Evolutionary conservation across 805 yeast species (phyloP).

Genomic region (Metschnikowia vanudenii): DNA sequence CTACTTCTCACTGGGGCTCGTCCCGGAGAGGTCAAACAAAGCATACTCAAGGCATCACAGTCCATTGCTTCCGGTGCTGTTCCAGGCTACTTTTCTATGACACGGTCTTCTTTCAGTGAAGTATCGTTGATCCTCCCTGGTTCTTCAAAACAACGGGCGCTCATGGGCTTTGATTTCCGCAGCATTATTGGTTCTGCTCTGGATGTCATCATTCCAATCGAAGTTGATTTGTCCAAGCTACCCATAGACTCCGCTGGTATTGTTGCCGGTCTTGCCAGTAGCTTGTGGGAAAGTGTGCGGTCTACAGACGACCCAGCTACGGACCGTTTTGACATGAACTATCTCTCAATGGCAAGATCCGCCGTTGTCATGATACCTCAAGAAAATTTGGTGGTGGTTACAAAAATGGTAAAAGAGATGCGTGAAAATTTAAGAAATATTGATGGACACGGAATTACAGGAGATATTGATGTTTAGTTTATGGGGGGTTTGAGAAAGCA

Average conservation of each 20-base stretch:
- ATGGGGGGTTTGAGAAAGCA: too few relatives aligned
- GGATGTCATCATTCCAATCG: conserved; percentile 56
- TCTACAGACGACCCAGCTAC: conserved; percentile 15
- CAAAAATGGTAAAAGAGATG: conserved; percentile 14
- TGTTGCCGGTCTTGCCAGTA: conserved; percentile 62
- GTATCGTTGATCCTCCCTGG: conserved; percentile 49
- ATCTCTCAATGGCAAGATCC: conserved; percentile 58
- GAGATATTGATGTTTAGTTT: not conserved
- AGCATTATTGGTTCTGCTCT: conserved; percentile 54
- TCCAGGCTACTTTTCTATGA: conserved; percentile 51
- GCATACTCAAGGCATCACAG: conserved; percentile 44
- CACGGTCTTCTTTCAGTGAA: conserved; percentile 51
- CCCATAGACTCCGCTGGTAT: conserved; percentile 65
- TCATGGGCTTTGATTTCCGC: conserved; percentile 40
- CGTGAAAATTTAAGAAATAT: not conserved
- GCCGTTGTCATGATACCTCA: conserved; percentile 60
- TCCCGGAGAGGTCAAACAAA: conserved; percentile 42
- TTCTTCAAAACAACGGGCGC: conserved; percentile 32
- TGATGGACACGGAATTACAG: not conserved
- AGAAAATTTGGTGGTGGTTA: conserved; percentile 41
- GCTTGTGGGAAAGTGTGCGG: conserved; percentile 36
- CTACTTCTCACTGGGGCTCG: conserved; percentile 60
- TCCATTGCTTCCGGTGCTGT: conserved; percentile 30
- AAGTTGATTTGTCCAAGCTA: conserved; percentile 50
- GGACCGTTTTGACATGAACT: conserved; percentile 49